These are phyloP conservation scores for Rhizomucor pusillus DNA, from an alignment of 371 early-diverging fungal genomes.

Conservation along the genomic window DNA sequence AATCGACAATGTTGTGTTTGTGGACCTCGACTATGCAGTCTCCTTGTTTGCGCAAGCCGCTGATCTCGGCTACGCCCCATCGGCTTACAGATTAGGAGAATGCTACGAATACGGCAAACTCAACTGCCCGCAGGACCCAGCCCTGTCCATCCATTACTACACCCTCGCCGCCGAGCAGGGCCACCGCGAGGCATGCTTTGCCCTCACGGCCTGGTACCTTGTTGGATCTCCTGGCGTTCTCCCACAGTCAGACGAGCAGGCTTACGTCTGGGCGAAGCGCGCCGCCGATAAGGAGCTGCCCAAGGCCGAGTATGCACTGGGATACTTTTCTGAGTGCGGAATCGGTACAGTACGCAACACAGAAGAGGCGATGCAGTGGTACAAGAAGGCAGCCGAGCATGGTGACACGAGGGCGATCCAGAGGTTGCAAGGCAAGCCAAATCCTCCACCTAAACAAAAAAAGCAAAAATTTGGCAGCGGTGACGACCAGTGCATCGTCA, in stretches of 20 bases:
- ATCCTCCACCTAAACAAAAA: background rate
- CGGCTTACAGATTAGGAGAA: conserved; percentile 76
- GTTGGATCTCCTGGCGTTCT: conserved; percentile 78
- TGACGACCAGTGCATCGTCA: too few species aligned
- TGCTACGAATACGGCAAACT: conserved; percentile 78
- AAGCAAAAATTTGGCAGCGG: background rate
- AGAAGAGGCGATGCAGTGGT: conserved; percentile 79
- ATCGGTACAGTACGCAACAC: conserved; percentile 70
- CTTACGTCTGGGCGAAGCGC: conserved; percentile 85
- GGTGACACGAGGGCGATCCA: conserved; percentile 73
- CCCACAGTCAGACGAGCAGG: conserved; percentile 82
- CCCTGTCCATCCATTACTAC: conserved; percentile 69
- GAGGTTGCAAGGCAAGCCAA: conserved; percentile 11
- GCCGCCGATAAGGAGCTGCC: conserved; percentile 84
- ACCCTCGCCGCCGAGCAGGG: conserved; percentile 84
- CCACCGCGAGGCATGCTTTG: conserved; percentile 88
- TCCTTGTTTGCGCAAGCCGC: conserved; percentile 73
- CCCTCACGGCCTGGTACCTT: conserved; percentile 87
- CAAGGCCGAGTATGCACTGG: conserved; percentile 88
- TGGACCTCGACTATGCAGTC: conserved; percentile 72
- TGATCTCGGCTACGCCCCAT: conserved; percentile 71
- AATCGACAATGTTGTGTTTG: conserved; percentile 63
- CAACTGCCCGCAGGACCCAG: conserved; percentile 63
- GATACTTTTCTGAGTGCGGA: conserved; percentile 81
- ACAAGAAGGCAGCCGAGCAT: conserved; percentile 75